Conservation (phyloP, 352 stramenopile genomes). For the Phytophthora europaea region DNA sequence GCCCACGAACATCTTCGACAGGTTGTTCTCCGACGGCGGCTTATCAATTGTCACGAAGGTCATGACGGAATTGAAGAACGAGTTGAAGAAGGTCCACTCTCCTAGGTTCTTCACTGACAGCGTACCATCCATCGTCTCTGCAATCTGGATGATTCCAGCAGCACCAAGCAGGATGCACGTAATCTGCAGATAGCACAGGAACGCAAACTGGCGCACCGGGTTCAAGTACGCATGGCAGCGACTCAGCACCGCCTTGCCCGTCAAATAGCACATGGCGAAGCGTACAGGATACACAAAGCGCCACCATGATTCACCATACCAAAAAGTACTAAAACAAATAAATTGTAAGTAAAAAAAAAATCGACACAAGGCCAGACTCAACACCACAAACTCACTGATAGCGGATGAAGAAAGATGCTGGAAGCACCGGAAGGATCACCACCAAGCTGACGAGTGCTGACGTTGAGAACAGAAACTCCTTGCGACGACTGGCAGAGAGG, state of each 20-base stretch:
- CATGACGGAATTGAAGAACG: constrained; percentile 91
- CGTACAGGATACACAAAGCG: constrained; percentile 88
- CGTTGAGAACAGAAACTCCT: constrained; percentile 75
- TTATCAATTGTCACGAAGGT: constrained; percentile 91
- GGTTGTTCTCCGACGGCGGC: constrained; percentile 81
- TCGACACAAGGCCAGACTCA: not conserved
- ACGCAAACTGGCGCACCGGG: constrained; percentile 83
- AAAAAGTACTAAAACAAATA: constrained; percentile 64
- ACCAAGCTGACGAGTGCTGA: constrained; percentile 61
- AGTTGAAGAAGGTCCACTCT: constrained; percentile 92
- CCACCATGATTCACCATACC: constrained; percentile 81
- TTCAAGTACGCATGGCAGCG: constrained; percentile 84
- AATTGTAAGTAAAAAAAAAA: not conserved
- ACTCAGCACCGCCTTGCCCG: constrained; percentile 77
- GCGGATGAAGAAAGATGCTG: constrained; percentile 75
- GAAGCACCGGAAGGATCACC: constrained; percentile 81
- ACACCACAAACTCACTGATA: constrained; percentile 66
- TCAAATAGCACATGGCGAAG: constrained; percentile 87
- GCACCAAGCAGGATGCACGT: constrained; percentile 79
- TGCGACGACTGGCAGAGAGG: constrained; percentile 64
- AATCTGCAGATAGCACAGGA: constrained; percentile 88
- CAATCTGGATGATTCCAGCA: constrained; percentile 87
- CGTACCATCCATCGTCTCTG: constrained; percentile 77
- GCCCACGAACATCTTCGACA: constrained; percentile 86
- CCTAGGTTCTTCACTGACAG: constrained; percentile 64